These are phyloP conservation scores for Alternaria burnsii DNA, from an alignment of 2,329 filamentous ascomycete genomes.

Conservation along the genomic window DNA sequence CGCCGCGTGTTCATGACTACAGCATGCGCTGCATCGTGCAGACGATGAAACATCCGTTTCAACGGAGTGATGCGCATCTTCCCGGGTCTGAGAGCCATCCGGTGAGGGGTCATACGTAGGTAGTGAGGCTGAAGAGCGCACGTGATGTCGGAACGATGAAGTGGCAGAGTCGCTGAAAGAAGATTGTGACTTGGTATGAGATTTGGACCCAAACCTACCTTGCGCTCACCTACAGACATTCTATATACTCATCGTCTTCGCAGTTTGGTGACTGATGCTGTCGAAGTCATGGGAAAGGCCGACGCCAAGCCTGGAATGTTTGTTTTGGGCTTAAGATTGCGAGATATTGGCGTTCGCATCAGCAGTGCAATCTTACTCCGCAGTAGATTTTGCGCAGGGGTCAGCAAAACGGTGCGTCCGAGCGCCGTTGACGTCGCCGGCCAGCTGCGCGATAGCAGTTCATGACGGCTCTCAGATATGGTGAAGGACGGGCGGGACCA, in stretches of 20 bases:
- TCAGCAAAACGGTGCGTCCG: slow-evolving; percentile 13
- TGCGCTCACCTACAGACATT: background rate
- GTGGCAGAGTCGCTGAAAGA: background rate
- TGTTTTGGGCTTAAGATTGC: slow-evolving; percentile 36
- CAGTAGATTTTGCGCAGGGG: slow-evolving; percentile 21
- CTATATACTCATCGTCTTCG: slow-evolving; percentile 17
- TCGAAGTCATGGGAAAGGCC: slow-evolving; percentile 5
- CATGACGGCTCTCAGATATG: background rate
- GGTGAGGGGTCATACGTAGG: background rate
- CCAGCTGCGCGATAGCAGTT: background rate
- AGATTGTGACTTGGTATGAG: background rate
- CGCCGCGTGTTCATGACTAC: background rate
- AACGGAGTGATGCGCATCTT: background rate
- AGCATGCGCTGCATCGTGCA: background rate
- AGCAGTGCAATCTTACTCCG: slow-evolving; percentile 39
- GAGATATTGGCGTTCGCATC: slow-evolving; percentile 19
- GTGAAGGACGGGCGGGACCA: background rate
- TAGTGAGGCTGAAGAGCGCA: background rate
- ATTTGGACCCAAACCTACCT: background rate
- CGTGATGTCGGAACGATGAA: background rate
- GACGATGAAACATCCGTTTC: background rate
- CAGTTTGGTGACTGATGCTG: slow-evolving; percentile 15
- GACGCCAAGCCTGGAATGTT: slow-evolving; percentile 30
- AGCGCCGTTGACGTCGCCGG: slow-evolving; percentile 29
- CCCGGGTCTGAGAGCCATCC: background rate